phyloP scores from a whole-genome alignment of 176 grass and related monocot genomes.

The Chloris gayana region DNA sequence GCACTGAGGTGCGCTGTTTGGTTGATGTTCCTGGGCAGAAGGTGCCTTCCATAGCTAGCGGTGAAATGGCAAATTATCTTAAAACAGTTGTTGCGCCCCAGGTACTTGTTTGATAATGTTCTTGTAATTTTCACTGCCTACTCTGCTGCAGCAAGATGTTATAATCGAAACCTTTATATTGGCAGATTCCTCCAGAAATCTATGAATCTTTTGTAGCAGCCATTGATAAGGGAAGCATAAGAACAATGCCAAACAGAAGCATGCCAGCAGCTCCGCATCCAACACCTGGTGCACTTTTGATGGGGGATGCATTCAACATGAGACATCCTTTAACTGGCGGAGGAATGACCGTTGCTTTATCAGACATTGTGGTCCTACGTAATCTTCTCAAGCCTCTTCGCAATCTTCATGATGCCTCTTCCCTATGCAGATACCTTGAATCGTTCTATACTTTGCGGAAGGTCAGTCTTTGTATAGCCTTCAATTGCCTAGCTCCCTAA shows the following conservation, averaged over 20 bases:
- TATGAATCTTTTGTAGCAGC: slow-evolving; percentile 75
- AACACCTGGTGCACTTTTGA: slow-evolving; percentile 88
- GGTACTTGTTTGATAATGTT: slow-evolving; percentile 49
- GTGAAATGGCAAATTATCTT: slow-evolving; percentile 96
- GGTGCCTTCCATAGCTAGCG: slow-evolving; percentile 88
- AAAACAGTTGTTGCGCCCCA: slow-evolving; percentile 93
- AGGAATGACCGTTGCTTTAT: slow-evolving; percentile 97
- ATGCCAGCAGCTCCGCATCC: slow-evolving; percentile 93
- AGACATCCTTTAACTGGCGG: slow-evolving; percentile 94
- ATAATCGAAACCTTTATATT: slow-evolving; percentile 26
- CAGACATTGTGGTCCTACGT: slow-evolving; percentile 82
- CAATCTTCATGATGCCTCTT: slow-evolving; percentile 81
- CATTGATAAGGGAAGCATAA: slow-evolving; percentile 92
- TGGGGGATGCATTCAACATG: slow-evolving; percentile 99
- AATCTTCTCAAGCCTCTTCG: slow-evolving; percentile 89
- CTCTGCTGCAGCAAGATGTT: slow-evolving; percentile 6
- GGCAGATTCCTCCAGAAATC: slow-evolving; percentile 75
- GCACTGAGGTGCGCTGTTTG: slow-evolving; percentile 89
- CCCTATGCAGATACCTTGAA: slow-evolving; percentile 87
- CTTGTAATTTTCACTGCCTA: not conserved
- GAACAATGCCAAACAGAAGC: slow-evolving; percentile 92
- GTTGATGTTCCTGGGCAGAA: slow-evolving; percentile 98
- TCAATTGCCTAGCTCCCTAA: not conserved
- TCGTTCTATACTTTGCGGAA: slow-evolving; percentile 96
- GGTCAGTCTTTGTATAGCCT: slow-evolving; percentile 44